phyloP scores from a whole-genome alignment of 2,329 filamentous ascomycete species.

The Biscogniauxia marginata region DNA sequence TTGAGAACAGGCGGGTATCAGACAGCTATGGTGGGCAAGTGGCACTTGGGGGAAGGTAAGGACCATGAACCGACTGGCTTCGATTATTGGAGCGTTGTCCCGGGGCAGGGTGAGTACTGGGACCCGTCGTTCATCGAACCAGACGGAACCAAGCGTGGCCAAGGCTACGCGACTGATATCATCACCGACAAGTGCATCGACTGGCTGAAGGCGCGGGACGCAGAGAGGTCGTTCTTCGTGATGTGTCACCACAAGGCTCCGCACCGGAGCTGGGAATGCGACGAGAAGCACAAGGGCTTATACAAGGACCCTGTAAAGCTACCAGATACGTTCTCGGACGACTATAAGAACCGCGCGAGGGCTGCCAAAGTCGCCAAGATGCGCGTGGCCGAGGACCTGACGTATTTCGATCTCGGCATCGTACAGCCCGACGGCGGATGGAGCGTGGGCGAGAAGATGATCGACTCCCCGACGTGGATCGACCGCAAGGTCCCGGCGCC shows the following conservation, averaged over 20 bases:
- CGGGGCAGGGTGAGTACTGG: constrained; percentile 52
- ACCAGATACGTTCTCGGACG: constrained; percentile 52
- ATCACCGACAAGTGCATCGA: constrained; percentile 50
- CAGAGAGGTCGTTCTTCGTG: constrained; percentile 47
- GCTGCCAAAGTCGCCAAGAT: constrained; percentile 45
- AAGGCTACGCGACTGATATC: constrained; percentile 51
- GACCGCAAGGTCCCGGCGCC: background rate
- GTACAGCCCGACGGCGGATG: constrained; percentile 5
- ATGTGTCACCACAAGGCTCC: constrained; percentile 59
- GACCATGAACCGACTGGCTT: constrained; percentile 48
- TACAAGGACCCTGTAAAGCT: constrained; percentile 46
- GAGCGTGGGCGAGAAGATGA: constrained; percentile 1
- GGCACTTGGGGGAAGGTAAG: constrained; percentile 50
- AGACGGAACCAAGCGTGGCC: constrained; percentile 29
- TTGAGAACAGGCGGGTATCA: constrained; percentile 46
- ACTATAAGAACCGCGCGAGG: constrained; percentile 52
- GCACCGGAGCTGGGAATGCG: constrained; percentile 51
- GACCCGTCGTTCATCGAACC: constrained; percentile 49
- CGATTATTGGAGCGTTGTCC: constrained; percentile 51
- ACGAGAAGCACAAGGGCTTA: constrained; percentile 46
- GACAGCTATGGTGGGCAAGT: constrained; percentile 54
- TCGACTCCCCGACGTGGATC: background rate
- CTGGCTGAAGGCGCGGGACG: constrained; percentile 36
- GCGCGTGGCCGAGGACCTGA: constrained; percentile 4
- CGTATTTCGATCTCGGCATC: constrained; percentile 3